phyloP scores from a whole-genome alignment of 352 stramenopile genomes.

The Phytophthora fragariaefolia region DNA sequence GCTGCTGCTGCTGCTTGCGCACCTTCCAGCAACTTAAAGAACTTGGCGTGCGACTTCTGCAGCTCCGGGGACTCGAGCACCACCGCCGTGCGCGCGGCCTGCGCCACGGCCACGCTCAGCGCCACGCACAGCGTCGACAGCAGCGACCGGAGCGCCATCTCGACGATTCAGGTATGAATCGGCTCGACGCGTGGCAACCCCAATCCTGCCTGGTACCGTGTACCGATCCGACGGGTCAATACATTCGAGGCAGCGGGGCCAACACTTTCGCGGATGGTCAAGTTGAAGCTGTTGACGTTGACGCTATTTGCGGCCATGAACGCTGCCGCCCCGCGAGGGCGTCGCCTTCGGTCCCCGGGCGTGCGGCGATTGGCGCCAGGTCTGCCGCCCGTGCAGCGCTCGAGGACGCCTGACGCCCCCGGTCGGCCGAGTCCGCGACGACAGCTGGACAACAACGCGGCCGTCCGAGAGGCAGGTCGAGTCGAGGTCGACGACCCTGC shows the following conservation, averaged over 20 bases:
- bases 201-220: not conserved
- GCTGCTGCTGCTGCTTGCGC: not conserved
- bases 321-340: constrained; percentile 10
- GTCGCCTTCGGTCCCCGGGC: constrained; percentile 23
- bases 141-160: constrained; percentile 33
- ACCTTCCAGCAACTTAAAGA: constrained; percentile 76
- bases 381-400: constrained; percentile 15
- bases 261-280: constrained; percentile 1
- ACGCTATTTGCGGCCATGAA: constrained; percentile 11
- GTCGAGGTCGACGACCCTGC: not conserved
- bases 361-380: constrained; percentile 5
- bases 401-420: constrained; percentile 3
- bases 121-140: constrained; percentile 25
- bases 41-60: constrained; percentile 74
- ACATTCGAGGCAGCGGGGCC: constrained; percentile 1
- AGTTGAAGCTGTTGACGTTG: constrained; percentile 15
- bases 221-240: not conserved
- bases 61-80: constrained; percentile 67
- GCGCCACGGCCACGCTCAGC: constrained; percentile 30
- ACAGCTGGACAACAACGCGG: constrained; percentile 1
- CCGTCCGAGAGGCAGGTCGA: constrained; percentile 6
- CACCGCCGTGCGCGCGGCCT: constrained; percentile 67
- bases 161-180: constrained; percentile 8
- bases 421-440: constrained; percentile 12
- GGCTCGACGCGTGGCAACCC: constrained; percentile 26